Evolutionary conservation across 2,329 filamentous ascomycete genomes (phyloP).

Genomic region (Botrytis fabae): DNA sequence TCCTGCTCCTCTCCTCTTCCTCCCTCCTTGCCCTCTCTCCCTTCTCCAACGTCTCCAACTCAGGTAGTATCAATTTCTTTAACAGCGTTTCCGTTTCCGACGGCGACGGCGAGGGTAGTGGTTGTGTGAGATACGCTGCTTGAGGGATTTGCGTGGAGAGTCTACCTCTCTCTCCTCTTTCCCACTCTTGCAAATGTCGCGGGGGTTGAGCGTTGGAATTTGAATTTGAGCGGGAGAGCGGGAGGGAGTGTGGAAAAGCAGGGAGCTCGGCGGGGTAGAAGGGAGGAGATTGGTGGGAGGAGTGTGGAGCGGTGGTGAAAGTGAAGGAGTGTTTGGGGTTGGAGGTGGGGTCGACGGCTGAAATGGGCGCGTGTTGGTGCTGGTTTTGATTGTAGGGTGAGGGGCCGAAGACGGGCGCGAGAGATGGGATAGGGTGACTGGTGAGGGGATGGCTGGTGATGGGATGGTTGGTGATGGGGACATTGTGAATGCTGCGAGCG

Average conservation of each 20-base stretch:
- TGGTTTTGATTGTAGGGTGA: slow-evolving; percentile 3
- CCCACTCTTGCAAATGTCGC: background rate
- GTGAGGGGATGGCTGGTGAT: background rate
- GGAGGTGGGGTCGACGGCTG: slow-evolving; percentile 5
- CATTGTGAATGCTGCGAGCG: too few species aligned
- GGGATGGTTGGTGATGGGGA: background rate
- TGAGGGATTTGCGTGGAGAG: background rate
- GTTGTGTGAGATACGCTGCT: slow-evolving; percentile 4
- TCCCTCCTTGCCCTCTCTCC: slow-evolving; percentile 9
- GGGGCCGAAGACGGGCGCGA: background rate
- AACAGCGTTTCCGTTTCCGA: slow-evolving; percentile 21
- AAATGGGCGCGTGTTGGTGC: slow-evolving; percentile 1
- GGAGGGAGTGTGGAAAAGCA: background rate
- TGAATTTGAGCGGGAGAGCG: slow-evolving; percentile 9
- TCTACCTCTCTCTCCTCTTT: background rate
- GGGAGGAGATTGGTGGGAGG: background rate
- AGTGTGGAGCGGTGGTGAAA: slow-evolving; percentile 18
- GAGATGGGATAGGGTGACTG: background rate
- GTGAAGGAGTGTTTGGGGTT: slow-evolving; percentile 24
- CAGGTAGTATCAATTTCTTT: slow-evolving; percentile 18
- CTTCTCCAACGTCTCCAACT: slow-evolving; percentile 18
- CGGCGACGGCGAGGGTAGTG: background rate
- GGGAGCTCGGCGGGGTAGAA: slow-evolving; percentile 1
- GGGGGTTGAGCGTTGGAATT: background rate
- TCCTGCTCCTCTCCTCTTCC: slow-evolving; percentile 19